Evolutionary conservation across 2,329 filamentous ascomycete species (phyloP).

Genomic region (Aspergillus neotritici): DNA sequence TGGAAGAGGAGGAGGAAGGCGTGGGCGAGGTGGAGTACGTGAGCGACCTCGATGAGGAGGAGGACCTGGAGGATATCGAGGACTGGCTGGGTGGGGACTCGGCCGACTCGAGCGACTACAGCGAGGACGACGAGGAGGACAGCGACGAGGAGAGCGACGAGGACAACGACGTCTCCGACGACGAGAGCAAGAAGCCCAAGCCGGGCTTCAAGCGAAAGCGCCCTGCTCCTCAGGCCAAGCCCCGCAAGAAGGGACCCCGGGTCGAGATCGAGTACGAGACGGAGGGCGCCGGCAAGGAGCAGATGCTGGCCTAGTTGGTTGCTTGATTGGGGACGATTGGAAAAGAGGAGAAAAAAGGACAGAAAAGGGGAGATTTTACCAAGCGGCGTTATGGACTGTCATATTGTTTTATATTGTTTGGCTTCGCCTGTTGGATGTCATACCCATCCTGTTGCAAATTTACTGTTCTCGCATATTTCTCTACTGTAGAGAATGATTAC

Average conservation of each 20-base stretch:
- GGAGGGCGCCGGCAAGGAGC: slow-evolving; percentile 55
- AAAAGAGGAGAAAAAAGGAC: too few species aligned
- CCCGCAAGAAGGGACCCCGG: slow-evolving; percentile 57
- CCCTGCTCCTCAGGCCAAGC: slow-evolving; percentile 47
- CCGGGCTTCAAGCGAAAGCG: slow-evolving; percentile 55
- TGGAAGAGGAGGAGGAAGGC: slow-evolving; percentile 64
- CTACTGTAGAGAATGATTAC: too few species aligned
- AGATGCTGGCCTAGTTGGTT: slow-evolving; percentile 35
- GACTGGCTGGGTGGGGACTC: slow-evolving; percentile 82
- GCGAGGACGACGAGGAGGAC: slow-evolving; percentile 50
- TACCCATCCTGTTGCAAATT: neutral
- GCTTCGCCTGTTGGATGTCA: too few species aligned
- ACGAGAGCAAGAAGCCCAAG: slow-evolving; percentile 42
- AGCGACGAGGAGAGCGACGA: slow-evolving; percentile 43
- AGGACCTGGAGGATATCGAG: slow-evolving; percentile 87
- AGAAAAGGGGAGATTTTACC: too few species aligned
- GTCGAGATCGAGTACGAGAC: slow-evolving; percentile 76
- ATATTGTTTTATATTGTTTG: too few species aligned
- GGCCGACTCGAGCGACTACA: slow-evolving; percentile 44
- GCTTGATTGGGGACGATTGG: too few species aligned
- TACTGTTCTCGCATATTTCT: too few species aligned
- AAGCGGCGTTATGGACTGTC: slow-evolving; percentile 22
- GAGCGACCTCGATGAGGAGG: slow-evolving; percentile 73
- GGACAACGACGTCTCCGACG: slow-evolving; percentile 34
- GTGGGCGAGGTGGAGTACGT: slow-evolving; percentile 85